Evolutionary conservation across 352 stramenopile species (phyloP).

Genomic region (Globisporangium takayamanum): DNA sequence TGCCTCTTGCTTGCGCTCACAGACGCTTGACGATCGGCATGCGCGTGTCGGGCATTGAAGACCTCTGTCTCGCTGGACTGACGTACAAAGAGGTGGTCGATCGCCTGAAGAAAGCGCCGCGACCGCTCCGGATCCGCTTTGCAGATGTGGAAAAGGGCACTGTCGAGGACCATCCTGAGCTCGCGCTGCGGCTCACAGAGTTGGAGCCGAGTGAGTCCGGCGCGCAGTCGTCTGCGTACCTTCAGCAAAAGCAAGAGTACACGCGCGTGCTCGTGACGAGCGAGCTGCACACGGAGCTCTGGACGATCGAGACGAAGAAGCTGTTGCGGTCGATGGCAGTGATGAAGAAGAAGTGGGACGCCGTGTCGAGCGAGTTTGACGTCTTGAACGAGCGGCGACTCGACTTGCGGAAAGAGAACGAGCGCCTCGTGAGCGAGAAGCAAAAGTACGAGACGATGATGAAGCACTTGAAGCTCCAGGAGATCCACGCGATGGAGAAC

Average conservation of each 20-base stretch:
- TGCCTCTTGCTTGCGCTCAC: neutral
- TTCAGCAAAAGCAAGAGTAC: slow-evolving; percentile 77
- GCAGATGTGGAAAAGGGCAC: slow-evolving; percentile 77
- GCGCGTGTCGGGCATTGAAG: slow-evolving; percentile 76
- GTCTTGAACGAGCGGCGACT: slow-evolving; percentile 47
- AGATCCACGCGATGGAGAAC: slow-evolving; percentile 61
- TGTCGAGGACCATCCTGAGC: slow-evolving; percentile 60
- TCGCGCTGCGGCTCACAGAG: slow-evolving; percentile 15
- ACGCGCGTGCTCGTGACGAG: slow-evolving; percentile 74
- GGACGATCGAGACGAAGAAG: slow-evolving; percentile 83
- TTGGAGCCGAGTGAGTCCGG: slow-evolving; percentile 15
- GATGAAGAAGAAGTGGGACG: slow-evolving; percentile 64
- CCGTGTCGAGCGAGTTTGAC: slow-evolving; percentile 66
- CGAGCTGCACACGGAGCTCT: slow-evolving; percentile 81
- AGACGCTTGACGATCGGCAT: slow-evolving; percentile 77
- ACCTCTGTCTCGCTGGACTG: slow-evolving; percentile 54
- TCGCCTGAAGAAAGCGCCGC: slow-evolving; percentile 61
- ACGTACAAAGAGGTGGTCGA: slow-evolving; percentile 82
- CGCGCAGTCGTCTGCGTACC: slow-evolving; percentile 48
- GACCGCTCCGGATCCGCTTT: slow-evolving; percentile 75
- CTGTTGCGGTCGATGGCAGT: slow-evolving; percentile 43
- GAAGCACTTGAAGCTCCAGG: slow-evolving; percentile 76
- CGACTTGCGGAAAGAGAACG: slow-evolving; percentile 70
- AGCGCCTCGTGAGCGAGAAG: slow-evolving; percentile 64
- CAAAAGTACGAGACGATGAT: slow-evolving; percentile 71